Percentiles rank a stretch among this genome's conserved stretches.
phyloP scores from a whole-genome alignment of 2,329 filamentous ascomycete genomes.

The Hymenoscyphus fraxineus region DNA sequence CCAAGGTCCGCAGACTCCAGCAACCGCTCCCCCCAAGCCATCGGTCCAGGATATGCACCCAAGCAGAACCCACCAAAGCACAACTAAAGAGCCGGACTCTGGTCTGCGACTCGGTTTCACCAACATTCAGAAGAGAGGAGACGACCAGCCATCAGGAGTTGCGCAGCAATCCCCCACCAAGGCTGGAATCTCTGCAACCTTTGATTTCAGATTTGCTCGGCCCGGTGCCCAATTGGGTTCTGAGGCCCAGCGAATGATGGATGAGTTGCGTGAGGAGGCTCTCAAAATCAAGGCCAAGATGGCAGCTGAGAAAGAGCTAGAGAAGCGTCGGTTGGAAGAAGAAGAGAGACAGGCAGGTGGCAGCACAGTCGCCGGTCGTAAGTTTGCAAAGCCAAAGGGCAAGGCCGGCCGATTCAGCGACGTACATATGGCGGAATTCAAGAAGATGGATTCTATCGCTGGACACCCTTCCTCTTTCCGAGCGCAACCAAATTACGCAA shows the following conservation, averaged over 20 bases:
- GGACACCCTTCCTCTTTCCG: conserved; percentile 79
- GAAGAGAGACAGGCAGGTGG: conserved; percentile 22
- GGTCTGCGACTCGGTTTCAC: conserved; percentile 79
- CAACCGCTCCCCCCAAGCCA: conserved; percentile 63
- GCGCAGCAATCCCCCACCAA: conserved; percentile 64
- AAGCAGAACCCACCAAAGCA: conserved; percentile 71
- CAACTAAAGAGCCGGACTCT: conserved; percentile 72
- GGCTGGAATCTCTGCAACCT: conserved; percentile 51
- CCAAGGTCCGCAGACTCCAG: conserved; percentile 50
- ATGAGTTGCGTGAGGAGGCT: conserved; percentile 68
- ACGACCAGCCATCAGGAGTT: conserved; percentile 39
- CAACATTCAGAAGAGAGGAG: conserved; percentile 51
- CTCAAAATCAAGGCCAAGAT: conserved; percentile 67
- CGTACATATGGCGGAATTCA: conserved; percentile 82
- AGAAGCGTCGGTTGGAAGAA: conserved; percentile 44
- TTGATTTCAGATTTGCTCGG: conserved; percentile 61
- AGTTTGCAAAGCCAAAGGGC: conserved; percentile 75
- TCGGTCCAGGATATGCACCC: conserved; percentile 86
- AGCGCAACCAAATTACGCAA: conserved; percentile 49
- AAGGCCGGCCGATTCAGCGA: conserved; percentile 78
- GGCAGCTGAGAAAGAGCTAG: conserved; percentile 55
- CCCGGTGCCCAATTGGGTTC: conserved; percentile 56
- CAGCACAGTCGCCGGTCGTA: conserved; percentile 52
- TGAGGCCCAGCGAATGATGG: conserved; percentile 58
- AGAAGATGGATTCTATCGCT: conserved; percentile 96